Evolutionary conservation across 176 grass and related monocot species (phyloP), one percentile per base, ranked within the genome.

Genomic region (Aechmea fasciata): DNA sequence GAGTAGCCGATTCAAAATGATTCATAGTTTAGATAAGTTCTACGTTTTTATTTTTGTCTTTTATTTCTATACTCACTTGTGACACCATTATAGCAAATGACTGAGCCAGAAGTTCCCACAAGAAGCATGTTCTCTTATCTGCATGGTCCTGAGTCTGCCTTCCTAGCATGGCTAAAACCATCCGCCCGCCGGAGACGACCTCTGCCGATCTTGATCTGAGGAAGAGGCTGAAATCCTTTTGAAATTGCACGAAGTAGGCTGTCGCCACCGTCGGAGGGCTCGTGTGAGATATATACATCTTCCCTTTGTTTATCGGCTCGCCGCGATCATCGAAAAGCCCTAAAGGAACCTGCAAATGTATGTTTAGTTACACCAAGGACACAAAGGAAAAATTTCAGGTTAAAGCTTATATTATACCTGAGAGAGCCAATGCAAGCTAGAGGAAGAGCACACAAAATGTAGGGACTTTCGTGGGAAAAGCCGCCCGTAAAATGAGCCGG

Each of bases 371-470:
- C 14, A 68, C 19, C 28, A 24, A 11, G 68, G 11, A 48, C 17
- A 68, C 66, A 19, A 77, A 24, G 13, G 57, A 20, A 48, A 20
- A 68, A 15, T 59, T 51, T 11, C 6, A 73, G 9, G 22, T 0
- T 15, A 11, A 18, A n/a, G 28, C 50, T 25, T n/a, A 9, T 26
- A 26, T 24, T 47, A 57, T 54, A 91, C 91, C 85, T 85, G 74
- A 28, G 94, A 99, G 72, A 99, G 94, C 94, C 94, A 99, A 85
- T 99, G 90, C 71, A 99, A 64, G 57, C 94, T 99, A 64, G 87
- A 88, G 73, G 84, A 88, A 73, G 94, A 99, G 78, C 82, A 90
- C 63, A 99, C 65, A 55, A 99, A 93, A 77, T 99, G 84, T 13
- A 99, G 81, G 79, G 80, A 93, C 13, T 65, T 78, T 63, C 71